Conservation (phyloP, 2,329 filamentous ascomycete species). For the Coniochaeta sp. region DNA sequence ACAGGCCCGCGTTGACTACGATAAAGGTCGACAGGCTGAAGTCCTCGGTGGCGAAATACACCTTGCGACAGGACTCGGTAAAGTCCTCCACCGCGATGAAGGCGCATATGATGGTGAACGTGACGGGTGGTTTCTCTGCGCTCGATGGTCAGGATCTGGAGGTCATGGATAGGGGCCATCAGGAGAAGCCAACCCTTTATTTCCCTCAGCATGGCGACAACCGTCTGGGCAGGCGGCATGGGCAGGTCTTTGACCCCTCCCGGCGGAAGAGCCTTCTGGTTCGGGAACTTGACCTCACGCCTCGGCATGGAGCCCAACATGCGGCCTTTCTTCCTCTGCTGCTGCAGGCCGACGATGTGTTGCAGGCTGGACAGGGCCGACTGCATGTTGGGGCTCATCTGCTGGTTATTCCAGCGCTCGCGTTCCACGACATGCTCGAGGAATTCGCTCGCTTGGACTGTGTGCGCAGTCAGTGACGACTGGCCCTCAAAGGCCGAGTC, state of each 20-base stretch:
- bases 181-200: conserved; percentile 30
- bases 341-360: conserved; percentile 45
- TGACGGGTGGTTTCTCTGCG: conserved; percentile 35
- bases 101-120: conserved; percentile 42
- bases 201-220: conserved; percentile 40
- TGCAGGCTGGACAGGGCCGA: conserved; percentile 43
- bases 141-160: neutral
- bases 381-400: conserved; percentile 42
- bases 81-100: conserved; percentile 44
- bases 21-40: conserved; percentile 42
- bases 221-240: conserved; percentile 45
- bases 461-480: neutral
- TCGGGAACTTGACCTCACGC: conserved; percentile 35
- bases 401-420: conserved; percentile 35
- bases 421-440: conserved; percentile 40
- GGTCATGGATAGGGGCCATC: neutral
- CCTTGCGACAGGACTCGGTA: conserved; percentile 37
- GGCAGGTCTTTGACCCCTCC: conserved; percentile 43
- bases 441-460: neutral
- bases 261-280: conserved; percentile 36
- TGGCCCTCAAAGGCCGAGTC: neutral
- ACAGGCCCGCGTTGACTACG: conserved; percentile 40
- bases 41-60: conserved; percentile 46
- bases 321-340: conserved; percentile 20
- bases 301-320: conserved; percentile 14